Conservation (phyloP, 2,329 filamentous ascomycete species). For the Fusarium metavorans region DNA sequence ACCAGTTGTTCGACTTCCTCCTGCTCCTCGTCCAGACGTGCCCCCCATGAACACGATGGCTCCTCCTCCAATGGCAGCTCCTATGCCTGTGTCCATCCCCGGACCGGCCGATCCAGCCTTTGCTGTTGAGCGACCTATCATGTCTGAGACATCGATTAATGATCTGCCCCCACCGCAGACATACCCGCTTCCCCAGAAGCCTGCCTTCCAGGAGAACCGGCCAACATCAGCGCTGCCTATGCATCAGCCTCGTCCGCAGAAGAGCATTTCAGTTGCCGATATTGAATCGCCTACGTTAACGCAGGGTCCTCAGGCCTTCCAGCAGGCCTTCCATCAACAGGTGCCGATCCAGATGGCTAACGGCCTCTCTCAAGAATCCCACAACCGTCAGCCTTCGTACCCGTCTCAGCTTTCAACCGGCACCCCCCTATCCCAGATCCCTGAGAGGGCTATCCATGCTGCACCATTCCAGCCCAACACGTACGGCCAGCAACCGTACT, state of each 20-base stretch:
- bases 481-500: slow-evolving; percentile 70
- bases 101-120: slow-evolving; percentile 30
- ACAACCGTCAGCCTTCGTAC: slow-evolving; percentile 76
- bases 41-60: slow-evolving; percentile 37
- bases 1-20: slow-evolving; percentile 87
- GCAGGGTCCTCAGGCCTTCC: slow-evolving; percentile 78
- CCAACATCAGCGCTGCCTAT: slow-evolving; percentile 71
- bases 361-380: slow-evolving; percentile 68
- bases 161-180: slow-evolving; percentile 69
- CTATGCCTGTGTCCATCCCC: slow-evolving; percentile 4
- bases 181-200: slow-evolving; percentile 70
- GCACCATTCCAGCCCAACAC: slow-evolving; percentile 86
- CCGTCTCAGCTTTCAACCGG: slow-evolving; percentile 77
- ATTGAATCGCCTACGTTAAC: slow-evolving; percentile 83
- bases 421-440: slow-evolving; percentile 90
- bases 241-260: slow-evolving; percentile 95
- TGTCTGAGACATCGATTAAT: slow-evolving; percentile 56
- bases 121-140: slow-evolving; percentile 27
- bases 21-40: slow-evolving; percentile 58
- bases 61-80: slow-evolving; percentile 14
- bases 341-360: slow-evolving; percentile 80
- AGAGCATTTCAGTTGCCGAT: slow-evolving; percentile 90
- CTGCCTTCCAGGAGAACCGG: slow-evolving; percentile 68
- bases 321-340: slow-evolving; percentile 94
- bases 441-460: slow-evolving; percentile 91